Conservation (phyloP, 371 early-diverging fungal genomes). For the Actinomucor elegans region DNA sequence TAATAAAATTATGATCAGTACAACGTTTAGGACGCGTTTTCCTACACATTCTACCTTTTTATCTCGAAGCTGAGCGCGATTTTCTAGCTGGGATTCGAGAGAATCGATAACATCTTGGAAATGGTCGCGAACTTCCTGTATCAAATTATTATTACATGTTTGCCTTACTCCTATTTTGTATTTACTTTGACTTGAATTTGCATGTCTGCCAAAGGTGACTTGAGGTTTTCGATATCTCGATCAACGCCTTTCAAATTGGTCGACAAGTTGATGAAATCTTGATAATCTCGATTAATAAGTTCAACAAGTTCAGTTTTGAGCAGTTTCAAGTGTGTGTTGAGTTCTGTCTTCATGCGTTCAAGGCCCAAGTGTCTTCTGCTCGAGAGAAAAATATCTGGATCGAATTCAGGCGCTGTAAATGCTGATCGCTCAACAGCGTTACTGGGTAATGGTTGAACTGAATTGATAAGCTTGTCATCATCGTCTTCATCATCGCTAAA, state of each 20-base stretch:
- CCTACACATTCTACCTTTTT: slow-evolving; percentile 70
- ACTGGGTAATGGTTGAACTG: slow-evolving; percentile 38
- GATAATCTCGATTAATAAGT: slow-evolving; percentile 80
- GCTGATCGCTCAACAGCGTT: slow-evolving; percentile 54
- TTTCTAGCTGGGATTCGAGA: slow-evolving; percentile 60
- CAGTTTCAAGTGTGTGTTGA: slow-evolving; percentile 57
- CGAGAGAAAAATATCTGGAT: slow-evolving; percentile 64
- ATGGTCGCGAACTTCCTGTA: slow-evolving; percentile 46
- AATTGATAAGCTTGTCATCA: slow-evolving; percentile 17
- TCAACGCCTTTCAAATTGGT: slow-evolving; percentile 81
- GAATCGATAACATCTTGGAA: slow-evolving; percentile 57
- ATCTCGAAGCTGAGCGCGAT: slow-evolving; percentile 65
- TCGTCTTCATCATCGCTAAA: slow-evolving; percentile 49
- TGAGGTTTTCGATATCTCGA: slow-evolving; percentile 62
- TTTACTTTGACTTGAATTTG: slow-evolving; percentile 60
- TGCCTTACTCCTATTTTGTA: neutral
- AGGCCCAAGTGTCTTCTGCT: slow-evolving; percentile 68
- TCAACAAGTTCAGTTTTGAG: slow-evolving; percentile 78
- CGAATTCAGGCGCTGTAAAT: slow-evolving; percentile 52
- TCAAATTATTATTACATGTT: neutral
- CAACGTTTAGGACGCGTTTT: too few species aligned
- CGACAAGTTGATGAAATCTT: slow-evolving; percentile 79
- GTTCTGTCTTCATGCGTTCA: slow-evolving; percentile 66
- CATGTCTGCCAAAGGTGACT: slow-evolving; percentile 59
- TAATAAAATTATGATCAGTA: too few species aligned